Evolutionary conservation across 1,284 basidiomycete genomes (phyloP).

Genomic region (Tylopilus sp.): DNA sequence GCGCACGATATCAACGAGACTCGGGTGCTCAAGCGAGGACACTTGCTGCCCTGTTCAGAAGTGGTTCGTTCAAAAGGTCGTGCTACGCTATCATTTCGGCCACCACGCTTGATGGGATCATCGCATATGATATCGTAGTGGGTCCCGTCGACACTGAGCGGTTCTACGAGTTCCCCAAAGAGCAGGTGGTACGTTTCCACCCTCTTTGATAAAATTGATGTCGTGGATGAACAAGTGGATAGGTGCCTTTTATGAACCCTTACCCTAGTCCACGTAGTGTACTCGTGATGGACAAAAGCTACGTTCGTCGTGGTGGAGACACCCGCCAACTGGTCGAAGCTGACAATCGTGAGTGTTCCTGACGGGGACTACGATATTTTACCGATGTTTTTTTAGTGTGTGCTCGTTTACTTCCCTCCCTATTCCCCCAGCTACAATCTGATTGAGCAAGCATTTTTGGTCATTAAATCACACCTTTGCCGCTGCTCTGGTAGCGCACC

Average conservation of each 20-base stretch:
- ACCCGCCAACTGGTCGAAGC: too few relatives aligned
- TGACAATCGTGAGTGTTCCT: conserved; percentile 21
- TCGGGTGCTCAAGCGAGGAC: background rate
- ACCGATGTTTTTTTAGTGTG: too few relatives aligned
- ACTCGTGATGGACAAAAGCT: background rate
- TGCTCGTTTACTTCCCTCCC: too few relatives aligned
- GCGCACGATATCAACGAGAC: background rate
- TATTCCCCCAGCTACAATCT: too few relatives aligned
- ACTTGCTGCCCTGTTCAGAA: background rate
- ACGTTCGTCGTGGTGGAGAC: background rate
- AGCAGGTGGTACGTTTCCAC: background rate
- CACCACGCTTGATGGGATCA: background rate
- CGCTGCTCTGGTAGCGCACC: too few relatives aligned
- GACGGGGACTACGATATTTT: too few relatives aligned
- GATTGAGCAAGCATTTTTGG: too few relatives aligned
- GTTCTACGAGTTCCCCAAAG: background rate
- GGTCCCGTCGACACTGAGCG: background rate
- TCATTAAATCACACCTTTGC: too few relatives aligned
- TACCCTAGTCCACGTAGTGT: background rate
- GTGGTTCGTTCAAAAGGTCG: background rate
- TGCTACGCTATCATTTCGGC: background rate
- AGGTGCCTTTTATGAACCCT: background rate
- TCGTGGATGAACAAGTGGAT: background rate
- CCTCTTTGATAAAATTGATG: too few relatives aligned
- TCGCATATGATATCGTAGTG: background rate